These are phyloP conservation scores for Talaromyces stipitatus DNA, from an alignment of 495 filamentous ascomycete genomes.

Conservation along the genomic window DNA sequence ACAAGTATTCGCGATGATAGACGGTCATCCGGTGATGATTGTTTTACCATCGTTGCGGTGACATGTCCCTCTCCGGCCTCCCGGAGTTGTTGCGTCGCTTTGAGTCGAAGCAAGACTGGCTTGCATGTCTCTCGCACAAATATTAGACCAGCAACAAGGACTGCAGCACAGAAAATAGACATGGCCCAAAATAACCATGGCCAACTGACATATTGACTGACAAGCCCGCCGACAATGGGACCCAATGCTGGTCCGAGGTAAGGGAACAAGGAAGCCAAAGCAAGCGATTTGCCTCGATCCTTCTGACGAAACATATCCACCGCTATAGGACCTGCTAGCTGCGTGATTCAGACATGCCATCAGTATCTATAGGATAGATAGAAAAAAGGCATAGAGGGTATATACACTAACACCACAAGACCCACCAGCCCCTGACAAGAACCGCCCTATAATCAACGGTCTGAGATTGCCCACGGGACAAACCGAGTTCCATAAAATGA, in stretches of 20 bases:
- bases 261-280: slow-evolving; percentile 44
- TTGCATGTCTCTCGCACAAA: slow-evolving; percentile 55
- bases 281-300: slow-evolving; percentile 50
- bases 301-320: slow-evolving; percentile 47
- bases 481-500: slow-evolving; percentile 36
- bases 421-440: slow-evolving; percentile 38
- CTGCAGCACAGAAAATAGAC: slow-evolving; percentile 44
- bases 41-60: slow-evolving; percentile 43
- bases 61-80: neutral
- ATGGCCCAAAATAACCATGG: slow-evolving; percentile 50
- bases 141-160: slow-evolving; percentile 48
- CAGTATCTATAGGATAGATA: neutral
- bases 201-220: slow-evolving; percentile 52
- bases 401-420: slow-evolving; percentile 23
- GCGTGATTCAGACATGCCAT: neutral
- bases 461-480: slow-evolving; percentile 30
- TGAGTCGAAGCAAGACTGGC: slow-evolving; percentile 45
- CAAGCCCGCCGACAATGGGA: slow-evolving; percentile 47
- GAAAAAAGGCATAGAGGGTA: neutral
- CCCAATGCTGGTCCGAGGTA: slow-evolving; percentile 48
- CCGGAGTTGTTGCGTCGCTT: too few species aligned
- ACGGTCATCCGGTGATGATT: slow-evolving; percentile 28
- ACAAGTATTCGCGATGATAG: slow-evolving; percentile 19
- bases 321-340: slow-evolving; percentile 40
- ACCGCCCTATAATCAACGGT: slow-evolving; percentile 30